Evolutionary conservation across 345 rosid genomes (phyloP).

Genomic region (Viola odorata): DNA sequence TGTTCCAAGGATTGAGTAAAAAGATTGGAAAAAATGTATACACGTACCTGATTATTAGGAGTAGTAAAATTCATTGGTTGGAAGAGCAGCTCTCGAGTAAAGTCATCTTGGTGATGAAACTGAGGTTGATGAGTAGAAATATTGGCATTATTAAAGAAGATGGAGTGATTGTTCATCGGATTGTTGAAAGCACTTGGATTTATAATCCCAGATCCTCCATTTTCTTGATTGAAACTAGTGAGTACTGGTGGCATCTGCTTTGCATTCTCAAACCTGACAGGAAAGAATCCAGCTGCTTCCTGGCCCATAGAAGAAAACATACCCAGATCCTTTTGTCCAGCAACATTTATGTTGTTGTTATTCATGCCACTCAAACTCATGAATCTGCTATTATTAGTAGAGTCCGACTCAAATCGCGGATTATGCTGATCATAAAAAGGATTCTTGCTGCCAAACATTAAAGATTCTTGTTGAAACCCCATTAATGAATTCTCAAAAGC

Average conservation of each 20-base stretch:
- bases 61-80: background rate
- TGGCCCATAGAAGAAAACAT: background rate
- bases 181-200: background rate
- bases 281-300: background rate
- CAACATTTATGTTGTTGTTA: background rate
- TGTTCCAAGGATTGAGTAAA: background rate
- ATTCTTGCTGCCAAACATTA: conserved; percentile 4
- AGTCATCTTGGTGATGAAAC: conserved; percentile 1
- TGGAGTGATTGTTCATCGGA: background rate
- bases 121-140: background rate
- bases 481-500: conserved; percentile 12
- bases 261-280: background rate
- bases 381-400: background rate
- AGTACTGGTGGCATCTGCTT: conserved; percentile 6
- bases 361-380: conserved; percentile 1
- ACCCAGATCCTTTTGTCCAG: background rate
- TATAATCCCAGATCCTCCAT: background rate
- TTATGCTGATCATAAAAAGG: background rate
- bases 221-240: conserved; percentile 6
- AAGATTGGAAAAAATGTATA: background rate
- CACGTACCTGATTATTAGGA: background rate
- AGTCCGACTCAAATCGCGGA: background rate
- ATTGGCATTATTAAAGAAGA: too few relatives aligned
- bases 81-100: background rate
- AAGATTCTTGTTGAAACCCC: conserved; percentile 1